Conservation (phyloP, 1,284 basidiomycete genomes). For the Naganishia sp. region DNA sequence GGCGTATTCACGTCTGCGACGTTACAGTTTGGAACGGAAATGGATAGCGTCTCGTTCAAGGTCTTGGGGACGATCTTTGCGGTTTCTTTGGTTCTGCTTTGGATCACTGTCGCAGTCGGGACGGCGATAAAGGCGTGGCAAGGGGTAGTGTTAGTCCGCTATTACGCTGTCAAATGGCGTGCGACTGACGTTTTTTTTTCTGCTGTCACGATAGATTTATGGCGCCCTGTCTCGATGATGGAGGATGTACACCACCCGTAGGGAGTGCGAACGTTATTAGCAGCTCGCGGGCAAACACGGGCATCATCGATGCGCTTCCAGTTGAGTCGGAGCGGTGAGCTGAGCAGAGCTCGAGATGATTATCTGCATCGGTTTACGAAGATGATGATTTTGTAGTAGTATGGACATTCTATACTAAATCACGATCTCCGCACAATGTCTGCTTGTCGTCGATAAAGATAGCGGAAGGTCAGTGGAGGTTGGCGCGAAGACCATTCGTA, state of each 20-base stretch:
- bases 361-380: no score
- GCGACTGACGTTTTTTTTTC: background rate
- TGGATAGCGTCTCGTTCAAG: slow-evolving; percentile 61
- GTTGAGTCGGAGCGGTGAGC: no score
- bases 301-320: no score
- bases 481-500: no score
- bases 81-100: slow-evolving; percentile 60
- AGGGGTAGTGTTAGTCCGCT: slow-evolving; percentile 19
- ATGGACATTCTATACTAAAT: no score
- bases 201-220: slow-evolving; percentile 11
- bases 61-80: slow-evolving; percentile 62
- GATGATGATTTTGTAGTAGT: no score
- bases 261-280: background rate
- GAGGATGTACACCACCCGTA: slow-evolving; percentile 8
- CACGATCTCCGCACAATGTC: no score
- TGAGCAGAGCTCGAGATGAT: no score
- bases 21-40: slow-evolving; percentile 59
- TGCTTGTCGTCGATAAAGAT: no score
- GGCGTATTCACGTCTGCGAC: slow-evolving; percentile 68
- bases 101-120: slow-evolving; percentile 49
- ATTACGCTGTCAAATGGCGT: background rate
- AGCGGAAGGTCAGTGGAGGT: no score
- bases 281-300: no score
- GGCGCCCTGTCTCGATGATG: slow-evolving; percentile 29
- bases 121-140: slow-evolving; percentile 24